Percentiles rank a stretch among this genome's conserved stretches.
phyloP scores from a whole-genome alignment of 805 yeast genomes.

The Nakazawaea anatomiae region DNA sequence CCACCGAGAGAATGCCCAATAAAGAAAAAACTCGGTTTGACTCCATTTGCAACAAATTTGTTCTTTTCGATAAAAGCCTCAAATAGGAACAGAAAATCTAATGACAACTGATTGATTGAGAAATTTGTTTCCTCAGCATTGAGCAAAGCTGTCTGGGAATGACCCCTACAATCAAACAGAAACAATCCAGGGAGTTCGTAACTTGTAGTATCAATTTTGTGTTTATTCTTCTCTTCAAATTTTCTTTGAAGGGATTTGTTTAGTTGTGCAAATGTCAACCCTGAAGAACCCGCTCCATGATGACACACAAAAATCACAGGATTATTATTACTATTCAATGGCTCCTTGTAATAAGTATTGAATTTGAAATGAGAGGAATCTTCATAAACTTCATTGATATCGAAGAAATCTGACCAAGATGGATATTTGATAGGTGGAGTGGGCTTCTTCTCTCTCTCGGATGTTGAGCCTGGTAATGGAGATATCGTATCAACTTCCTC shows the following conservation, averaged over 20 bases:
- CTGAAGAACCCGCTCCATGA: conserved; percentile 95
- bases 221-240: conserved; percentile 21
- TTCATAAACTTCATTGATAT: conserved; percentile 14
- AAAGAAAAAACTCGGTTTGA: conserved; percentile 40
- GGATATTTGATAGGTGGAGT: conserved; percentile 6
- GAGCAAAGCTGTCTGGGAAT: conserved; percentile 47
- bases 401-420: conserved; percentile 31
- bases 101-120: conserved; percentile 43
- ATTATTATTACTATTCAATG: conserved; percentile 26
- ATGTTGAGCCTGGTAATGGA: background rate
- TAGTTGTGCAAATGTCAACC: conserved; percentile 64
- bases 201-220: conserved; percentile 16
- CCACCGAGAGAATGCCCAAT: conserved; percentile 96
- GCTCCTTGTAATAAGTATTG: conserved; percentile 55
- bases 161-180: conserved; percentile 80
- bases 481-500: conserved; percentile 12
- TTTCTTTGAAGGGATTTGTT: conserved; percentile 35
- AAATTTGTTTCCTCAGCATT: conserved; percentile 27
- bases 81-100: conserved; percentile 53
- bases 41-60: conserved; percentile 12
- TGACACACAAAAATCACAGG: conserved; percentile 67
- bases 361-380: conserved; percentile 26
- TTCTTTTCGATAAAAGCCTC: conserved; percentile 25
- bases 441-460: background rate
- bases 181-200: conserved; percentile 53